Evolutionary conservation across 2,329 filamentous ascomycete species (phyloP), one percentile per base, ranked within the genome.

Genomic region (Dactylonectria estremocensis): DNA sequence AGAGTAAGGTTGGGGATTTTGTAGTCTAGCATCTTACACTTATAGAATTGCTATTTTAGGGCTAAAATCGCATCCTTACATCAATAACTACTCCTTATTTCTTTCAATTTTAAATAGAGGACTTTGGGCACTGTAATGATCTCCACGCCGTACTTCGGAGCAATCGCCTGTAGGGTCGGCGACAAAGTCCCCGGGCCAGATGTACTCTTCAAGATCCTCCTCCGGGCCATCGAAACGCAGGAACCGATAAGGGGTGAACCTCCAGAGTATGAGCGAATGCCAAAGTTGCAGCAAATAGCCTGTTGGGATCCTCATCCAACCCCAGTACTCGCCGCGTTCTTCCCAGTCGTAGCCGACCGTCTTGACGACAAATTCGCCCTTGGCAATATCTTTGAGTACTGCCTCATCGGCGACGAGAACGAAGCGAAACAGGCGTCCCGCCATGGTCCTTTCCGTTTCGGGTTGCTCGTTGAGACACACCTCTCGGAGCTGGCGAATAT

Each of bases 261-360:
- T 10, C 8, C 0, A 49, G 6, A 45, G 0, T 61, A 62, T 35
- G 8, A 69, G 61, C 13, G 35, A 45, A 11, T 66, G 49, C 69
- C 66, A 72, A 6, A 72, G 10, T 5, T 72, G 58, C 0, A 72
- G 6, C 7, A 72, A 8, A 64, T 64, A n/a, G n/a, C n/a, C n/a
- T n/a, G n/a, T n/a, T n/a, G n/a, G n/a, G n/a, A n/a, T n/a, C n/a
- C n/a, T n/a, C 31, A 50, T 8, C 69, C 61, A 70, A 9, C 61
- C 67, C 7, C 13, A 48, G 2, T 48, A 5, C 1, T 20, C 20
- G 1, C 5, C 18, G 1, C 16, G 6, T 3, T 61, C 49, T 2
- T 46, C 2, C 37, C 61, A 3, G 2, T 49, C 28, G 10, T 20
- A 13, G 5, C 2, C 0, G 1, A 72, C 8, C 2, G 58, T 31